Evolutionary conservation across 352 stramenopile genomes (phyloP).

Genomic region (Phytopythium delawarense): DNA sequence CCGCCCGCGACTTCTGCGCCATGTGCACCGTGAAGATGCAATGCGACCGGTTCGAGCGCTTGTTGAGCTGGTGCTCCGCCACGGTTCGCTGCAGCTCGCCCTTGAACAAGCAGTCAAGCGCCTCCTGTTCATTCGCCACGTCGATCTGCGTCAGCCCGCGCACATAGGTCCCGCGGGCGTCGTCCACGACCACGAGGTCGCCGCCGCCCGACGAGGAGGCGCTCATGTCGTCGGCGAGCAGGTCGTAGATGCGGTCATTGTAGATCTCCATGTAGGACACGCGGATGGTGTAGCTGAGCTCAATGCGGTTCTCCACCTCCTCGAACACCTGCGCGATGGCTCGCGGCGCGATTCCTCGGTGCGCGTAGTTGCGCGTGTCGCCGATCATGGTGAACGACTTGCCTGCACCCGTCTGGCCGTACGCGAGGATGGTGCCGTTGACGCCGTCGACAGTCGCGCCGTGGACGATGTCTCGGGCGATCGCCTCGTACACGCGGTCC

Average conservation of each 20-base stretch:
- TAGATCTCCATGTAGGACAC: slow-evolving; percentile 97
- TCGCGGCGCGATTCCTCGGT: slow-evolving; percentile 85
- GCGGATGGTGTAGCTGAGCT: slow-evolving; percentile 83
- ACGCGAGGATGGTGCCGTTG: slow-evolving; percentile 87
- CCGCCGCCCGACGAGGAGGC: slow-evolving; percentile 9
- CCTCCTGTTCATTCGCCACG: slow-evolving; percentile 76
- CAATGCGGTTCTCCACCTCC: slow-evolving; percentile 85
- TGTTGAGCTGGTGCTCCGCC: slow-evolving; percentile 93
- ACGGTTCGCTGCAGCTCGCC: slow-evolving; percentile 91
- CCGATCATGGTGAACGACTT: slow-evolving; percentile 93
- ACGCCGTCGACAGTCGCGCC: slow-evolving; percentile 83
- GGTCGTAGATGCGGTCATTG: slow-evolving; percentile 93
- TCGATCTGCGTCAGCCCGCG: slow-evolving; percentile 86
- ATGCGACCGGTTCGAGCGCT: slow-evolving; percentile 92
- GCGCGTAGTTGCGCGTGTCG: slow-evolving; percentile 89
- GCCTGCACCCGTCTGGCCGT: slow-evolving; percentile 85
- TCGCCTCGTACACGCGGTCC: slow-evolving; percentile 88
- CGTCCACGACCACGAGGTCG: slow-evolving; percentile 79
- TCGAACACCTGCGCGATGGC: slow-evolving; percentile 88
- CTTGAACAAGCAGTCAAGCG: slow-evolving; percentile 90
- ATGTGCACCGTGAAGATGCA: slow-evolving; percentile 92
- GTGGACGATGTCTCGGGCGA: slow-evolving; percentile 87
- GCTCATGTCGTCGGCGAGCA: slow-evolving; percentile 44
- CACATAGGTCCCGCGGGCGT: slow-evolving; percentile 77
- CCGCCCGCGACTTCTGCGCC: slow-evolving; percentile 78